These are phyloP conservation scores for Daldinia sp. DNA, from an alignment of 2,329 filamentous ascomycete species.

Conservation along the genomic window DNA sequence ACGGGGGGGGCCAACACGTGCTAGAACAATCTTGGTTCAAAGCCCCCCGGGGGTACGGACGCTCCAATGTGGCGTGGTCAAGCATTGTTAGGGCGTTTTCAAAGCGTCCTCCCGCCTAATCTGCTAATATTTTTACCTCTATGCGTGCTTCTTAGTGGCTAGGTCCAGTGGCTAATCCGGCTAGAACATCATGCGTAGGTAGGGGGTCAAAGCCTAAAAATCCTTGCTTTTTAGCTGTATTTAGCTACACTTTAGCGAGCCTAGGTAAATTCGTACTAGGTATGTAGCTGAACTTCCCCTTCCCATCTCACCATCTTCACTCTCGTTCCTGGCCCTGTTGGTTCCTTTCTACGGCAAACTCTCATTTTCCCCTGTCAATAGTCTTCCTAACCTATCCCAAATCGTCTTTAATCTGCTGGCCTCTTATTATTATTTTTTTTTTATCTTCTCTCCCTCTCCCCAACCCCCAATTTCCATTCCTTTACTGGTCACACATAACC, in stretches of 20 bases:
- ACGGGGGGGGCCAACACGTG: slow-evolving; percentile 18
- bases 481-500: slow-evolving; percentile 25
- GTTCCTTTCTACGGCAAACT: slow-evolving; percentile 5
- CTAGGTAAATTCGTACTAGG: slow-evolving; percentile 30
- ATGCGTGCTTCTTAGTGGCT: slow-evolving; percentile 31
- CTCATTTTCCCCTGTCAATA: slow-evolving; percentile 14
- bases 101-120: background rate
- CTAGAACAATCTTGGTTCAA: slow-evolving; percentile 31
- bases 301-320: slow-evolving; percentile 7
- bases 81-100: background rate
- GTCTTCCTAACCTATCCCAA: background rate
- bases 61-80: slow-evolving; percentile 12
- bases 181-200: slow-evolving; percentile 25
- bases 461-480: slow-evolving; percentile 37
- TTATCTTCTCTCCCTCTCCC: slow-evolving; percentile 15
- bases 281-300: slow-evolving; percentile 15
- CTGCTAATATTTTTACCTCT: slow-evolving; percentile 18
- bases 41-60: slow-evolving; percentile 22
- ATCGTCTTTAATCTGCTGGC: slow-evolving; percentile 8
- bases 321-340: slow-evolving; percentile 2
- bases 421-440: slow-evolving; percentile 13
- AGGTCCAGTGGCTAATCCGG: slow-evolving; percentile 25
- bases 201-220: slow-evolving; percentile 20
- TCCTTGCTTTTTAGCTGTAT: slow-evolving; percentile 1
- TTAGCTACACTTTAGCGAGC: slow-evolving; percentile 17